Base-by-base conservation (phyloP, 768 basidiomycete species). In the Leucosporidium scottii region DNA sequence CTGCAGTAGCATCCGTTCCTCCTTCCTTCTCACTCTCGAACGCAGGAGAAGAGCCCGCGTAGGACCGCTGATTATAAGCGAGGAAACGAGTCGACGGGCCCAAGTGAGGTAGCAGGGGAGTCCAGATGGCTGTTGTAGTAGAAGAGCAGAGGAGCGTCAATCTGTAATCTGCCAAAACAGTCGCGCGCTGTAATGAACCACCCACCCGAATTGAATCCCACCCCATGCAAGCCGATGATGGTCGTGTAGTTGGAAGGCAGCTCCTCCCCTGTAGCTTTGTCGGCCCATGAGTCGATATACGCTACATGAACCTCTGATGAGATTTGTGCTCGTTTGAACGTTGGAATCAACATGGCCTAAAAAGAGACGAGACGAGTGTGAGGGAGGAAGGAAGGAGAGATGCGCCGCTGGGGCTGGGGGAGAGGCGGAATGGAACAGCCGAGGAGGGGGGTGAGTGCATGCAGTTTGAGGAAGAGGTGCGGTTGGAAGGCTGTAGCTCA, bases 81-180 rank as follows among this genome's bases (percentile, higher is more conserved):
- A 72, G 4, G 54, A 72, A 54, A 7, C 71, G 71, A 20, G 66
- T 62, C 21, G 31, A 36, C 3, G 53, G 12, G 17, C 62, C 59
- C 2, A 72, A 56, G 23, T 49, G 48, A 13, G 71, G 62, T 54
- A 72, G 62, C 49, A 68, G 47, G 15, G 67, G 64, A 1, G 65
- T 61, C 65, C 68, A 72, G n/a, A 72, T 50, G 30, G 67, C 71
- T 72, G 20, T n/a, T n/a, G n/a, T n/a, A n/a, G n/a, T n/a, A 20
- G 25, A 13, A 39, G 34, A 2, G 57, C n/a, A n/a, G n/a, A n/a
- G n/a, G n/a, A n/a, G n/a, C n/a, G n/a, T n/a, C n/a, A n/a, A n/a
- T n/a, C n/a, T n/a, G n/a, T n/a, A n/a, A n/a, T n/a, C n/a, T n/a
- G n/a, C n/a, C n/a, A n/a, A n/a, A n/a, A n/a, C n/a, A n/a, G n/a